Percentiles rank a stretch among this genome's conserved stretches.
Conservation (phyloP, 163 green algal genomes). For the Chlorella variabilis region DNA sequence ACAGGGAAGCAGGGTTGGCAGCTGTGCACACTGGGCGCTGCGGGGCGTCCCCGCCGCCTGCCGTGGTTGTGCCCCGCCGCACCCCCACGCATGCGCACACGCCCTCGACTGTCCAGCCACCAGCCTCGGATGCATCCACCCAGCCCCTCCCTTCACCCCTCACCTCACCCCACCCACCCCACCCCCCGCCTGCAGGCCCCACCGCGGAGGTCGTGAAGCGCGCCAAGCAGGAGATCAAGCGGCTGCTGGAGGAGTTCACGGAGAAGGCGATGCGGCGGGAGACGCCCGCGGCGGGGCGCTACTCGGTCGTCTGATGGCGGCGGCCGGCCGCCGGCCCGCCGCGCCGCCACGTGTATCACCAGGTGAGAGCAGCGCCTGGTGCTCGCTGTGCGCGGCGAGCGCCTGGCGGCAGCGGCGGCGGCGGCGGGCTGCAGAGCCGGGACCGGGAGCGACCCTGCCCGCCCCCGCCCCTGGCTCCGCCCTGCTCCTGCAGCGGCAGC, state of each 20-base stretch:
- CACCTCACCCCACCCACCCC: neutral
- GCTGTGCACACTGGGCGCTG: too few species aligned
- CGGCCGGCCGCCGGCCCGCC: neutral
- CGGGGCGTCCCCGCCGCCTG: too few species aligned
- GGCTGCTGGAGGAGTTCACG: slow-evolving; percentile 85
- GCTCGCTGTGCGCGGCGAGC: too few species aligned
- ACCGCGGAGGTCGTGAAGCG: slow-evolving; percentile 70
- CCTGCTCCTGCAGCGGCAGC: slow-evolving; percentile 1
- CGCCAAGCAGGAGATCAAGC: slow-evolving; percentile 90
- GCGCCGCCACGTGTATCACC: neutral
- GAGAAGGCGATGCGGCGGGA: slow-evolving; percentile 90
- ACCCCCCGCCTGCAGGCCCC: slow-evolving; percentile 10
- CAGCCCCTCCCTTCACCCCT: too few species aligned
- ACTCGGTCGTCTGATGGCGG: slow-evolving; percentile 55
- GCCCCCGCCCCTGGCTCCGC: neutral
- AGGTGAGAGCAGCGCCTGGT: neutral
- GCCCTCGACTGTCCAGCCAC: too few species aligned
- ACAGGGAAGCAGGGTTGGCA: neutral
- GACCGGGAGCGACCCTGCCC: neutral
- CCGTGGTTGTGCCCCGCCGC: too few species aligned
- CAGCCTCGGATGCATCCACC: too few species aligned
- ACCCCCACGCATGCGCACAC: too few species aligned
- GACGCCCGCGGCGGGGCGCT: slow-evolving; percentile 51
- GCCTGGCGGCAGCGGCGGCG: neutral
- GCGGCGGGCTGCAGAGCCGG: neutral